Percentiles rank a stretch among this genome's conserved stretches.
These are phyloP conservation scores for Aegle marmelos DNA, from an alignment of 345 rosid species.

Conservation along the genomic window DNA sequence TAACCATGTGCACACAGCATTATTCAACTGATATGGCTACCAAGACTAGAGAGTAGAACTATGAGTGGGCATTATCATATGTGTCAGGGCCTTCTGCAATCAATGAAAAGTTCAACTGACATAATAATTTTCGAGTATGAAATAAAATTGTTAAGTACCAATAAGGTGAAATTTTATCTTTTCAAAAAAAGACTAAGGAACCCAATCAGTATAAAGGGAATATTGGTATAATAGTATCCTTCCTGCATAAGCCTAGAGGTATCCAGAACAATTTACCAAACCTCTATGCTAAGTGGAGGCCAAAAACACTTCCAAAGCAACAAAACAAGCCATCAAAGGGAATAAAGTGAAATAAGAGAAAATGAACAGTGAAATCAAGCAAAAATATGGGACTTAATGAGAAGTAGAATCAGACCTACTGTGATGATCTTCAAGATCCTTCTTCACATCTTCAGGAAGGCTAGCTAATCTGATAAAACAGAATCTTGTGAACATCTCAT, in stretches of 20 bases:
- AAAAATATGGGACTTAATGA: neutral
- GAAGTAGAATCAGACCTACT: constrained; percentile 50
- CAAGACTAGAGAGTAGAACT: neutral
- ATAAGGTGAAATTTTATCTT: neutral
- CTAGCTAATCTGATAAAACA: constrained; percentile 59
- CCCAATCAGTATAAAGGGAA: neutral
- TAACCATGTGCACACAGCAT: neutral
- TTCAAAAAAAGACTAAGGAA: neutral
- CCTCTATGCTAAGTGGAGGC: neutral
- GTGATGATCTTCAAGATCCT: constrained; percentile 78
- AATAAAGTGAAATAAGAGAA: neutral
- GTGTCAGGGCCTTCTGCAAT: neutral
- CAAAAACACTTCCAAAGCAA: neutral
- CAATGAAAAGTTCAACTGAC: neutral
- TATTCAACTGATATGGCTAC: neutral
- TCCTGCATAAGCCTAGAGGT: neutral
- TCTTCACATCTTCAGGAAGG: constrained; percentile 75
- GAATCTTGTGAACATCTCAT: constrained; percentile 1
- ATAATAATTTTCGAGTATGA: neutral
- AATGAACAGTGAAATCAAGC: neutral
- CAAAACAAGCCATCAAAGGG: neutral
- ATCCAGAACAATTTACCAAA: neutral
- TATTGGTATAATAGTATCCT: neutral
- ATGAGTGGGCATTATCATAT: neutral
- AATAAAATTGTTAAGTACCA: neutral